Base-by-base conservation (phyloP, 768 basidiomycete genomes). In the Termitomyces titanicus region DNA sequence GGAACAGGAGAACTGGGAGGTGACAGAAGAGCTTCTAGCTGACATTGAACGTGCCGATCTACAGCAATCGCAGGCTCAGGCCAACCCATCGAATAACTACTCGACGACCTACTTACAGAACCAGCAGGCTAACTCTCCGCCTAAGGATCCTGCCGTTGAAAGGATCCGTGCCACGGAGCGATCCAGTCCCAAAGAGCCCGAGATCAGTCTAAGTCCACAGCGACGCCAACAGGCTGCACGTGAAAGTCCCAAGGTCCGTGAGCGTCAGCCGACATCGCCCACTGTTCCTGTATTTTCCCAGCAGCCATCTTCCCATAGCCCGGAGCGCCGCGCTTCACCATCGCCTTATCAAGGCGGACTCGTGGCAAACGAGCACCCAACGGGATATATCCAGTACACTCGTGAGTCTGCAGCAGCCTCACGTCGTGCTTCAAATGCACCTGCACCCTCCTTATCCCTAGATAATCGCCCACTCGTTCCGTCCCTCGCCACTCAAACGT, bases 21-120 rank as follows among this genome's bases (percentile, higher is more conserved):
- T 89, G 76, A 86, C 86, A 0, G 81, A 82, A 34, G 84, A 88
- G 59, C 74, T 88, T 27, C 72, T 88, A 68, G 83, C 82, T 31
- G 85, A 88, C 58, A 85, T 88, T 57, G 88, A 89, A 64, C 79
- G 82, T 40, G 84, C 83, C n/a, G 84, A 88, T 67, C 69, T 81
- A 58, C 81, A 84, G 53, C 84, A 84, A 64, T 68, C 78, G 10
- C 79, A 82, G 64, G 73, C 72, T 37, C 77, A 79, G 59, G 70
- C 70, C n/a, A 70, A 50, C 29, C 64, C 65, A 37, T 61, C 73
- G 44, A 65, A 66, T 57, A 60, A 67, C 1, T 75, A 74, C 64
- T 55, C 69, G 20, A 43, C 61, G 18, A 57, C 62, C 2, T 67
- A 66, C 53, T 52, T 66, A 18, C 69, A 65, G 27, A 66, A 61